Evolutionary conservation across 306 rosid species (phyloP).

Genomic region (Quercus gilva): DNA sequence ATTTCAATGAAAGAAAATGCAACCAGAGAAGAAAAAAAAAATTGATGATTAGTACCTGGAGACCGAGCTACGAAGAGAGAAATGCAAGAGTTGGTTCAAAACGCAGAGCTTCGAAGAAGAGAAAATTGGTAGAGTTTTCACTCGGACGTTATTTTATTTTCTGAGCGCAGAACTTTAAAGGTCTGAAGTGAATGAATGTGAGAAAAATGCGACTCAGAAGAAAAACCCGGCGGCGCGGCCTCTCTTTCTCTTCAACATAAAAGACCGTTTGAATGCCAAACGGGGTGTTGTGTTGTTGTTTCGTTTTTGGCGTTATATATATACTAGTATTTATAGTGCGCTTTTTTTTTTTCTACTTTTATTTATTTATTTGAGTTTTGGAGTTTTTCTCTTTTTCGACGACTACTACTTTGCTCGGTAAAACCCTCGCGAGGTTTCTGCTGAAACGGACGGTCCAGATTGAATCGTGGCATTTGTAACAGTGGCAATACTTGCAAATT

Average conservation of each 20-base stretch:
- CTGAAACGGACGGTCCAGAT: constrained; percentile 10
- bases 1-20: background rate
- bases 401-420: background rate
- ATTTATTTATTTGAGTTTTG: no score
- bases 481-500: background rate
- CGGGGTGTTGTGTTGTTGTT: background rate
- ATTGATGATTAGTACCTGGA: constrained; percentile 17
- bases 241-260: constrained; percentile 3
- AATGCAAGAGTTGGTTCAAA: constrained; percentile 9
- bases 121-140: background rate
- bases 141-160: background rate
- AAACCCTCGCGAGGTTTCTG: background rate
- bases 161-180: constrained; percentile 6
- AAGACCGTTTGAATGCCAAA: constrained; percentile 16
- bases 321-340: background rate
- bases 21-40: background rate
- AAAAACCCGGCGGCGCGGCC: constrained; percentile 33
- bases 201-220: background rate
- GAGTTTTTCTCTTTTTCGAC: no score
- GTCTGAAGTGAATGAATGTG: background rate
- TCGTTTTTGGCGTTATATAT: background rate
- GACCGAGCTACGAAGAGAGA: constrained; percentile 6
- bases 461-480: background rate
- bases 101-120: background rate
- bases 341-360: background rate